Evolutionary conservation across 192 early-diverging fungal genomes (phyloP).

Genomic region (Obelidium mucronatum): DNA sequence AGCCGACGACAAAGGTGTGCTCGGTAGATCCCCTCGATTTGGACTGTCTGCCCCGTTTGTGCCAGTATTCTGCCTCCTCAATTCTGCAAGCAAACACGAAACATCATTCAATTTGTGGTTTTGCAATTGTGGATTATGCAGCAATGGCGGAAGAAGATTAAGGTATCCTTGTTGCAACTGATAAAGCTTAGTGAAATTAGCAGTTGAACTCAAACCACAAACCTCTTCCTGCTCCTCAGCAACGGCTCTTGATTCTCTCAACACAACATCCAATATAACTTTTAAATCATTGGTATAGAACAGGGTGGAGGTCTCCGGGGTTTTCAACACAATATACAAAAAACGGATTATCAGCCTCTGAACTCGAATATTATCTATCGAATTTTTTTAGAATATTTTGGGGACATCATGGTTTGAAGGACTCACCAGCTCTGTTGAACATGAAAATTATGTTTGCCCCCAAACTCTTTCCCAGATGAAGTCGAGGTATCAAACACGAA

Average conservation of each 20-base stretch:
- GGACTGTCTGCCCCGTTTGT: background rate
- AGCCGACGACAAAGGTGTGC: background rate
- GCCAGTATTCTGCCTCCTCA: constrained; percentile 8
- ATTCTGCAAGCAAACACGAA: constrained; percentile 7
- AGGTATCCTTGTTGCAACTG: constrained; percentile 55
- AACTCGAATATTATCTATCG: constrained; percentile 9
- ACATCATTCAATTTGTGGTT: constrained; percentile 32
- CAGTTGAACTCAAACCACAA: background rate
- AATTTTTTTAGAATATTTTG: background rate
- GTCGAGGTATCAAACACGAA: constrained; percentile 51
- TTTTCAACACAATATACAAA: constrained; percentile 74
- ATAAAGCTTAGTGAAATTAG: background rate
- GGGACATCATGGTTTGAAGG: too few species aligned
- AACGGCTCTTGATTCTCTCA: constrained; percentile 82
- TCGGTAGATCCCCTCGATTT: background rate
- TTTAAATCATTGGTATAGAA: constrained; percentile 94
- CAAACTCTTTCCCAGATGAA: constrained; percentile 77
- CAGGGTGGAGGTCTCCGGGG: constrained; percentile 65
- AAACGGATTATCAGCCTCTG: constrained; percentile 61
- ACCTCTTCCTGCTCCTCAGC: constrained; percentile 70
- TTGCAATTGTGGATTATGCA: constrained; percentile 27
- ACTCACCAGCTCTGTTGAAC: constrained; percentile 82
- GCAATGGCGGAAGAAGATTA: constrained; percentile 38
- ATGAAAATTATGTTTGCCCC: constrained; percentile 91
- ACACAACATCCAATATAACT: constrained; percentile 85